Evolutionary conservation across 768 basidiomycete species (phyloP).

Genomic region (Leccinum imitatum): DNA sequence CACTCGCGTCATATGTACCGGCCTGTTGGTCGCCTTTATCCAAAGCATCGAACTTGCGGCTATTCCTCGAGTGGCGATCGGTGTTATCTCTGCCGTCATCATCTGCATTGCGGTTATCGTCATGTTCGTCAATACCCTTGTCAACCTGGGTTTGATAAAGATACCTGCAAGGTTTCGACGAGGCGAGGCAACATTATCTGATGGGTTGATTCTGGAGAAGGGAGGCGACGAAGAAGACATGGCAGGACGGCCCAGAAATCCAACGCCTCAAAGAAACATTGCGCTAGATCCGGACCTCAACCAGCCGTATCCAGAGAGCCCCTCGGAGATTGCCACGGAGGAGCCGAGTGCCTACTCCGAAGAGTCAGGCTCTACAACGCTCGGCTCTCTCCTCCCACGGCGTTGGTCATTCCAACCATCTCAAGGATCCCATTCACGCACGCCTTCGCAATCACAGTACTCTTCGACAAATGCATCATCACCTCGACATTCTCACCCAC

Average conservation of each 20-base stretch:
- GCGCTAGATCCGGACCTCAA: constrained; percentile 41
- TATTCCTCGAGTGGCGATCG: constrained; percentile 82
- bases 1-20: constrained; percentile 67
- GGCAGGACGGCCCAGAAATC: constrained; percentile 45
- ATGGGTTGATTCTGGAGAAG: constrained; percentile 31
- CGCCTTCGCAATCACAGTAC: constrained; percentile 33
- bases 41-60: constrained; percentile 60
- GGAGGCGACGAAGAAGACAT: constrained; percentile 22
- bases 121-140: constrained; percentile 62
- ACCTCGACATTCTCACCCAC: constrained; percentile 31
- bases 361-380: constrained; percentile 36
- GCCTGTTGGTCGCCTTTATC: constrained; percentile 75
- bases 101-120: constrained; percentile 70
- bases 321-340: constrained; percentile 23
- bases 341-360: constrained; percentile 31
- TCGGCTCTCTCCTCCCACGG: constrained; percentile 34
- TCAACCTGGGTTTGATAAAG: constrained; percentile 44
- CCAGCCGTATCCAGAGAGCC: constrained; percentile 45
- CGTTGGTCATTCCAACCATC: constrained; percentile 36
- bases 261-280: constrained; percentile 50
- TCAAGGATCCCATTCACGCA: constrained; percentile 28
- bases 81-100: constrained; percentile 69
- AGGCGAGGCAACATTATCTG: constrained; percentile 9
- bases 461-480: constrained; percentile 31
- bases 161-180: constrained; percentile 21